phyloP scores from a whole-genome alignment of 2,329 filamentous ascomycete genomes.

The Beauveria sp. region DNA sequence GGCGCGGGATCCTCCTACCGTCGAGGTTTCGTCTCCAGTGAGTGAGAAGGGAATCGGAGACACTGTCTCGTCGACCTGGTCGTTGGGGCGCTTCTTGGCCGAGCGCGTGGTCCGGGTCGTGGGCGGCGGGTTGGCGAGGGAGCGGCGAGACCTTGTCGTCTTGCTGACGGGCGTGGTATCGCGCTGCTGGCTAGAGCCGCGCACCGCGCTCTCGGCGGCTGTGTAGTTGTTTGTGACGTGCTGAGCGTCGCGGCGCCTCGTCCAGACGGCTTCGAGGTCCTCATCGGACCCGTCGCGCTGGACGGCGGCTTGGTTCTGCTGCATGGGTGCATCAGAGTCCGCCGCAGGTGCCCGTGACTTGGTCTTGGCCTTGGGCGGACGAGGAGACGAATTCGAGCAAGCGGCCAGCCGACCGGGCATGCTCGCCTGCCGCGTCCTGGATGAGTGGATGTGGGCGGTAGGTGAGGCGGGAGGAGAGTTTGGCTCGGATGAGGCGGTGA shows the following conservation, averaged over 20 bases:
- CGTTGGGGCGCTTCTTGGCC: slow-evolving; percentile 45
- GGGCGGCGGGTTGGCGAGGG: slow-evolving; percentile 23
- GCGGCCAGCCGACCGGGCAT: slow-evolving; percentile 34
- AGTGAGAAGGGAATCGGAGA: slow-evolving; percentile 47
- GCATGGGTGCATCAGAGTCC: slow-evolving; percentile 5
- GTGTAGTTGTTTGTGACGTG: slow-evolving; percentile 30
- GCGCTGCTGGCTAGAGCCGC: slow-evolving; percentile 22
- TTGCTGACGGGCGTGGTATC: slow-evolving; percentile 25
- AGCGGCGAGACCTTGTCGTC: slow-evolving; percentile 30
- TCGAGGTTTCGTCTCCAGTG: slow-evolving; percentile 37
- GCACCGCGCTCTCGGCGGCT: slow-evolving; percentile 32
- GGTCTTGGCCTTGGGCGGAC: slow-evolving; percentile 18
- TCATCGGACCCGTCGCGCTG: slow-evolving; percentile 16
- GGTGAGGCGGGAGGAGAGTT: slow-evolving; percentile 24
- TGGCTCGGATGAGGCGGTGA: slow-evolving; percentile 23
- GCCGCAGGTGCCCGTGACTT: slow-evolving; percentile 15
- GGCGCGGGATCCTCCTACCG: slow-evolving; percentile 48
- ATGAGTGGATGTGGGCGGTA: slow-evolving; percentile 8
- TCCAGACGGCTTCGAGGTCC: slow-evolving; percentile 26
- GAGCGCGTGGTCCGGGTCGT: slow-evolving; percentile 40
- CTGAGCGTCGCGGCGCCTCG: slow-evolving; percentile 30
- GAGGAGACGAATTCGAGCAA: slow-evolving; percentile 24
- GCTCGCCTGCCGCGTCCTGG: slow-evolving; percentile 22
- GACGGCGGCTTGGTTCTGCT: slow-evolving; percentile 12
- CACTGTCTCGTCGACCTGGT: slow-evolving; percentile 45